Conservation (phyloP, 1,284 basidiomycete genomes). For the Sanghuangporus baumii region DNA sequence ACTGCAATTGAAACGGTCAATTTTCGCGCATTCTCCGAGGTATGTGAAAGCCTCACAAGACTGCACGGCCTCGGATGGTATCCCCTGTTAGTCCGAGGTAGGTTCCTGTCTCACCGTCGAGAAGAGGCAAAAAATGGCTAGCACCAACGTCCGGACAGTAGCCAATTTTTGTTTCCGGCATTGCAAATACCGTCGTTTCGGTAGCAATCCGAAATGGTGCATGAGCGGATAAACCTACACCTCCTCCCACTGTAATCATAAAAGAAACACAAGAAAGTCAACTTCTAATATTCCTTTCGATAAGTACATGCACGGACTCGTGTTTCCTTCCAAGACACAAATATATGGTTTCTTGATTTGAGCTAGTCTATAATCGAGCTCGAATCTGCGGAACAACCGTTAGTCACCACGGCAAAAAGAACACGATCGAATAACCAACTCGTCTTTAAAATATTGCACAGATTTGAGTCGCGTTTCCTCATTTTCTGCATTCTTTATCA, state of each 20-base stretch:
- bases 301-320: constrained; percentile 54
- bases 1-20: constrained; percentile 33
- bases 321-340: constrained; percentile 85
- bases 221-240: constrained; percentile 85
- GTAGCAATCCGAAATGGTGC: constrained; percentile 93
- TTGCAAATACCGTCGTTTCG: constrained; percentile 89
- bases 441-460: constrained; percentile 84
- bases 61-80: constrained; percentile 67
- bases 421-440: constrained; percentile 46
- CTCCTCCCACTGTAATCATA: constrained; percentile 79
- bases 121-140: constrained; percentile 81
- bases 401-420: constrained; percentile 3
- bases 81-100: constrained; percentile 91
- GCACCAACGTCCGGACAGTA: constrained; percentile 91
- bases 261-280: background rate
- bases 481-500: constrained; percentile 45
- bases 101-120: constrained; percentile 90
- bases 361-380: constrained; percentile 83
- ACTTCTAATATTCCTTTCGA: background rate
- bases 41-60: constrained; percentile 51
- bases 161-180: constrained; percentile 96
- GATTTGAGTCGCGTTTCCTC: constrained; percentile 54
- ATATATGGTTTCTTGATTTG: constrained; percentile 84
- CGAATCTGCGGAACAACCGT: constrained; percentile 54
- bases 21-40: background rate